Evolutionary conservation across 2,329 filamentous ascomycete species (phyloP).

Genomic region (Paracamarosporium sp.): DNA sequence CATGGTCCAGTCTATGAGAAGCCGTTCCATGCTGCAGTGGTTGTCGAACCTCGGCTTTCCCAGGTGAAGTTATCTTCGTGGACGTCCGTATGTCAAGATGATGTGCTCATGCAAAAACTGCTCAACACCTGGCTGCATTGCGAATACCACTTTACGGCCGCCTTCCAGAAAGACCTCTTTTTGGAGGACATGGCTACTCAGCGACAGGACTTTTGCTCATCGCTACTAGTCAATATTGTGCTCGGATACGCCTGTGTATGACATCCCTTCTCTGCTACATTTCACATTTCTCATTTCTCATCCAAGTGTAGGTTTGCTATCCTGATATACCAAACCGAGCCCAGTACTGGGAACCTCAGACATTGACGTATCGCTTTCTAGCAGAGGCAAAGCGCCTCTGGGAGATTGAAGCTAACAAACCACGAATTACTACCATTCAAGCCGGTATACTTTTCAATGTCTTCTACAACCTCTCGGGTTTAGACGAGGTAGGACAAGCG

Average conservation of each 20-base stretch:
- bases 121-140: slow-evolving; percentile 7
- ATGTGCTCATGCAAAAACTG: slow-evolving; percentile 21
- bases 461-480: slow-evolving; percentile 8
- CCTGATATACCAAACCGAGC: slow-evolving; percentile 4
- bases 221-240: slow-evolving; percentile 14
- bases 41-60: slow-evolving; percentile 23
- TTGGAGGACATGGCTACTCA: slow-evolving; percentile 12
- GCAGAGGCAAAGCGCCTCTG: slow-evolving; percentile 19
- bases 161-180: slow-evolving; percentile 17
- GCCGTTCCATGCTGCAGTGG: slow-evolving; percentile 23
- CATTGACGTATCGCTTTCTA: slow-evolving; percentile 13
- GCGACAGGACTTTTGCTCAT: slow-evolving; percentile 10
- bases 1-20: slow-evolving; percentile 18
- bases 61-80: slow-evolving; percentile 21
- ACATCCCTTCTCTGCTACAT: too few relatives aligned
- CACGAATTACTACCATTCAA: slow-evolving; percentile 14
- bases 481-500: slow-evolving; percentile 7
- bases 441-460: slow-evolving; percentile 9
- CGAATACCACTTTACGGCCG: slow-evolving; percentile 7
- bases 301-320: slow-evolving; percentile 11
- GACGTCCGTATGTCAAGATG: slow-evolving; percentile 23
- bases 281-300: too few relatives aligned
- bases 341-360: slow-evolving; percentile 16
- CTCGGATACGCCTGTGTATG: slow-evolving; percentile 13
- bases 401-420: slow-evolving; percentile 10